A percentile compares a stretch with the other conserved stretches of the same genome.
phyloP scores from a whole-genome alignment of 106 monocot species.

The Hemerocallis citrina region DNA sequence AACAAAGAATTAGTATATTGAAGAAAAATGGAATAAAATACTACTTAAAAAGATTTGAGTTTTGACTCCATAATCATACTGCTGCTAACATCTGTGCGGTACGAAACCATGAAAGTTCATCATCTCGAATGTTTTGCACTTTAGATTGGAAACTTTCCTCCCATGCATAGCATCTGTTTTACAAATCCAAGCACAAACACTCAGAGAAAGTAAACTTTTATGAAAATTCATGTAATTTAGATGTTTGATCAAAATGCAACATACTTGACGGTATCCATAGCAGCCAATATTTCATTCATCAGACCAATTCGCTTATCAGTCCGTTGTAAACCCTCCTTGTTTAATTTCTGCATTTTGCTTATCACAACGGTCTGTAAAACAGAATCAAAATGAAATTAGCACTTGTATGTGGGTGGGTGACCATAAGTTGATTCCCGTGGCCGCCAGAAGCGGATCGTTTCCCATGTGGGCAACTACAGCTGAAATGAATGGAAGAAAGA shows the following conservation, averaged over 20 bases:
- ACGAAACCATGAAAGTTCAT: constrained; percentile 95
- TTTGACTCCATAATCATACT: constrained; percentile 28
- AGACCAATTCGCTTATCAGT: constrained; percentile 95
- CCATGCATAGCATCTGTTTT: constrained; percentile 96
- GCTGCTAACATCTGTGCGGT: constrained; percentile 71
- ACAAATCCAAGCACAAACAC: not conserved
- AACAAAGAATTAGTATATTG: not conserved
- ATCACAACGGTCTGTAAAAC: constrained; percentile 64
- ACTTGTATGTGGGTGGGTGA: too few species aligned
- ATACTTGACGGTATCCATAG: constrained; percentile 98
- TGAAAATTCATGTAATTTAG: not conserved
- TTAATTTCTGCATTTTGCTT: constrained; percentile 79
- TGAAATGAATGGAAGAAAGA: too few species aligned
- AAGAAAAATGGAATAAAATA: not conserved
- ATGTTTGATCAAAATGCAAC: constrained; percentile 11
- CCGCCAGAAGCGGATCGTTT: too few species aligned
- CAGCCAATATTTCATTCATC: constrained; percentile 98
- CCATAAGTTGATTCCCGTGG: too few species aligned
- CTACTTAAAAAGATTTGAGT: not conserved
- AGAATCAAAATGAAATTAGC: not conserved
- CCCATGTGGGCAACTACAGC: too few species aligned
- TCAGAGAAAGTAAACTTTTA: not conserved
- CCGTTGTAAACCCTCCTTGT: constrained; percentile 81
- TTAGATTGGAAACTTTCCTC: constrained; percentile 92
- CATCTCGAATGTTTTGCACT: constrained; percentile 80